phyloP scores from a whole-genome alignment of 768 basidiomycete species.

The Calocera viscosa region DNA sequence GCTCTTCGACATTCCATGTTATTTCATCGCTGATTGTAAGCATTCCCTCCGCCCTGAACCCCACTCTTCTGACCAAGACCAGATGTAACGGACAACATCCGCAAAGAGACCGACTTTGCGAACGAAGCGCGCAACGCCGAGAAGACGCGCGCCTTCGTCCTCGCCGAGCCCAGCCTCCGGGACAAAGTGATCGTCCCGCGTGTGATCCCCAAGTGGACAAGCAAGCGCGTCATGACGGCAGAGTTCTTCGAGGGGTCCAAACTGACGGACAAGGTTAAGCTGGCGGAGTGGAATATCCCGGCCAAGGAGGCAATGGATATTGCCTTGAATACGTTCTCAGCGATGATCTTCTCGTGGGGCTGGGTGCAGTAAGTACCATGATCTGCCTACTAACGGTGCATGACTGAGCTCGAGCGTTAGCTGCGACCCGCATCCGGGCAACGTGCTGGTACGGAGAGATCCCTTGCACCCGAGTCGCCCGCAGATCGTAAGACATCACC shows the following conservation, averaged over 20 bases:
- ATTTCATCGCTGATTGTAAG: constrained; percentile 57
- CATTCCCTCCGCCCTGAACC: constrained; percentile 9
- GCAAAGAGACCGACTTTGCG: constrained; percentile 70
- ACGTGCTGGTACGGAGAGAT: constrained; percentile 17
- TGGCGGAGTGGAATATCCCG: constrained; percentile 31
- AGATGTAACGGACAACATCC: constrained; percentile 58
- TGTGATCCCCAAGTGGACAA: constrained; percentile 58
- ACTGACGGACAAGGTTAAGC: constrained; percentile 48
- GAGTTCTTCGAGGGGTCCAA: constrained; percentile 77
- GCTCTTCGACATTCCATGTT: constrained; percentile 76
- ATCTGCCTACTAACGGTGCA: background rate
- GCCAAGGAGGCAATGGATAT: constrained; percentile 55
- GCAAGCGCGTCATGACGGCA: constrained; percentile 65
- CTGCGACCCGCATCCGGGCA: constrained; percentile 47
- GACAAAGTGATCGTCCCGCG: constrained; percentile 67
- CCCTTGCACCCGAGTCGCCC: constrained; percentile 24
- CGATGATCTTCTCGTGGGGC: constrained; percentile 85
- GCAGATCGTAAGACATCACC: constrained; percentile 30
- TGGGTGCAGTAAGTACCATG: constrained; percentile 44
- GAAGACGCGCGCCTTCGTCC: constrained; percentile 54
- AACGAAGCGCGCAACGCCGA: constrained; percentile 68
- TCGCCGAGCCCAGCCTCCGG: constrained; percentile 53
- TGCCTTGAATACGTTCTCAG: constrained; percentile 77
- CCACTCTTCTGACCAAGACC: constrained; percentile 17
- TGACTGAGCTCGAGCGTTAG: constrained; percentile 20